Base-by-base conservation (phyloP, 2,329 filamentous ascomycete species). In the Cladosporium phlei region DNA sequence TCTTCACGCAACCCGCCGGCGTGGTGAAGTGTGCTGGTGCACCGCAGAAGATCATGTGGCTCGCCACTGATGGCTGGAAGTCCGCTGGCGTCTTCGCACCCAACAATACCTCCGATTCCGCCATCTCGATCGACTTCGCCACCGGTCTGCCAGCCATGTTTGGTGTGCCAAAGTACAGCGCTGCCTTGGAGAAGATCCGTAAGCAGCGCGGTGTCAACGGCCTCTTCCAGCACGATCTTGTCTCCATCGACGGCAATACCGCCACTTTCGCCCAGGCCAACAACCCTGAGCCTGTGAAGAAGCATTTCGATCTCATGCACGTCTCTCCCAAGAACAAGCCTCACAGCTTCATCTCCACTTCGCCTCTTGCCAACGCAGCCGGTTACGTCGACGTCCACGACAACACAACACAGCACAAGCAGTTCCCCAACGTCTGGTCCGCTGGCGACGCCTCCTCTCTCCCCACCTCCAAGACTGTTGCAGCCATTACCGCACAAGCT, bases 21-120 rank as follows among this genome's bases (percentile, higher is more conserved):
- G 55, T 65, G 2, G 57, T 69, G 28, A 69, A 69, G 49, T 69
- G 66, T 42, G 66, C 65, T 7, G 66, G 66, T 32, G 66, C 62
- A 3, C 66, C 66, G 1, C 66, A 69, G 44, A 69, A 69, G 43
- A 59, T 66, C 37, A 69, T 69, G 66, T 69, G 66, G 66, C 60
- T 69, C n/a, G 66, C 65, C 1, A 54, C 61, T 49, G 66, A 69
- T 30, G 55, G 62, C 46, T 69, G 66, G 66, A 63, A 60, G 47
- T 54, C 56, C 9, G 59, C 61, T 4, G 66, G 64, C 9, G 32
- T 64, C 2, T 69, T 68, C 58, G 58, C 61, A 29, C 38, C 58
- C 19, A 49, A 38, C 14, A 47, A 58, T 24, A 44, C 57, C 28
- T 46, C 56, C 14, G 43, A 22, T 17, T 68, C 66, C 1, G 30